Base-by-base conservation (phyloP, 2,329 filamentous ascomycete species). In the Endocalyx cinctus region DNA sequence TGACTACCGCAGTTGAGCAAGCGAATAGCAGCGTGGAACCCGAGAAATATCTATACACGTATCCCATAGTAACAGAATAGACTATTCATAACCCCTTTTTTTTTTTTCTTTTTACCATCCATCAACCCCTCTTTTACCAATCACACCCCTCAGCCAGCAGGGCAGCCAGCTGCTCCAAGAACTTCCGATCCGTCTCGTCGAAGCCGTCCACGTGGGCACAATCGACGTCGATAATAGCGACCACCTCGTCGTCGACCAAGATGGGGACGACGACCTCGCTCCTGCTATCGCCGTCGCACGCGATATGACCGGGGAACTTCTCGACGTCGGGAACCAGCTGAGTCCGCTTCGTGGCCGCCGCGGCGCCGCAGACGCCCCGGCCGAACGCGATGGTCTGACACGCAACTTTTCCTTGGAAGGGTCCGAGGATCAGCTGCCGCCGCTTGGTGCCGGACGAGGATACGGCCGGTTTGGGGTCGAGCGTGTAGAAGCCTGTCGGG, bases 191-290 rank as follows among this genome's bases (percentile, higher is more conserved):
- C 27, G 79, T 71, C 38, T 76, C 68, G 45, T 86, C 77, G 45
- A 89, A 89, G 0, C 84, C 84, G 11, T 72, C 60, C 33, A 72
- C 45, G 22, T 72, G 75, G 1, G 79, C 76, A 52, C 86, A 90
- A 57, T 92, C 86, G 16, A 90, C 68, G 51, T 92, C 86, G 39
- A 92, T 86, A 43, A 90, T 84, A 3, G 79, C 84, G 15, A 84
- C 79, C 5, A 83, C 62, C 63, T 74, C 65, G 16, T 44, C 53
- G 10, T 42, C 50, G 5, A 51, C 54, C 5, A 83, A 44, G 41
- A 90, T 73, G 2, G 86, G 86, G 30, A 90, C 85, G 13, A 92
- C 86, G 54, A 92, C 81, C 66, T 92, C 86, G 54, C 85, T 89
- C 62, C 68, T 75, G 50, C 77, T 86, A 37, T 77, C 81, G 4